Evolutionary conservation across 2,329 filamentous ascomycete genomes (phyloP).

Genomic region (Dissoconium aciculare): DNA sequence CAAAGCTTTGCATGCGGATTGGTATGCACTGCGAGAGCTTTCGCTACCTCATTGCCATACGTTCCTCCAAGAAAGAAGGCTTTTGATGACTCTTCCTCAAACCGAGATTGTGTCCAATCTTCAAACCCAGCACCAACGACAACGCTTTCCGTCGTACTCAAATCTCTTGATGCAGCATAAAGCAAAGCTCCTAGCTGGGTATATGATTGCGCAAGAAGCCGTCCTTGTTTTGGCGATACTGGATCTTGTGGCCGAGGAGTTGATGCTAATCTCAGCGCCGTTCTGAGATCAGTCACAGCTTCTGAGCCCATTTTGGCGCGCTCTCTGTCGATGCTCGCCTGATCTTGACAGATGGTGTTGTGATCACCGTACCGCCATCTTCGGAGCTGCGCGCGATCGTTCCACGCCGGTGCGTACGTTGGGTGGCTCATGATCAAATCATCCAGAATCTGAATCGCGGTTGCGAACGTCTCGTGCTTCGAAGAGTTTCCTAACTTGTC

Average conservation of each 20-base stretch:
- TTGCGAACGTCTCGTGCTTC: conserved; percentile 12
- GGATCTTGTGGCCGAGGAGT: conserved; percentile 37
- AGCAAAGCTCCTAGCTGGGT: conserved; percentile 41
- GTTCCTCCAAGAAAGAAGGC: conserved; percentile 40
- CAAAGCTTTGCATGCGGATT: conserved; percentile 51
- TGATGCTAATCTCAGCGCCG: conserved; percentile 43
- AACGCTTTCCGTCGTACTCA: conserved; percentile 6
- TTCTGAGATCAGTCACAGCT: conserved; percentile 23
- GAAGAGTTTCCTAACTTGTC: conserved; percentile 3
- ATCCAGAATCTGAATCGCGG: conserved; percentile 31
- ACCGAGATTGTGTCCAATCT: conserved; percentile 15
- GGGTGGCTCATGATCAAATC: conserved; percentile 44
- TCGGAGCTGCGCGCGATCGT: conserved; percentile 55
- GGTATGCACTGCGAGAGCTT: conserved; percentile 43
- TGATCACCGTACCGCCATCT: conserved; percentile 39
- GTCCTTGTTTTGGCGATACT: conserved; percentile 49
- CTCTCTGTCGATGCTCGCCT: conserved; percentile 2
- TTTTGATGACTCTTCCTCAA: conserved; percentile 42
- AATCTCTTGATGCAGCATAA: conserved; percentile 14
- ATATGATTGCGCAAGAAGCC: conserved; percentile 52
- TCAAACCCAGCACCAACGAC: conserved; percentile 19
- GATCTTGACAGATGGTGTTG: conserved; percentile 10
- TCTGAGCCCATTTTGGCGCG: conserved; percentile 5
- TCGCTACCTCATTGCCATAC: conserved; percentile 42
- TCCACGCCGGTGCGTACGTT: conserved; percentile 55